Evolutionary conservation across 805 yeast species (phyloP).

Genomic region (Candida ficus): DNA sequence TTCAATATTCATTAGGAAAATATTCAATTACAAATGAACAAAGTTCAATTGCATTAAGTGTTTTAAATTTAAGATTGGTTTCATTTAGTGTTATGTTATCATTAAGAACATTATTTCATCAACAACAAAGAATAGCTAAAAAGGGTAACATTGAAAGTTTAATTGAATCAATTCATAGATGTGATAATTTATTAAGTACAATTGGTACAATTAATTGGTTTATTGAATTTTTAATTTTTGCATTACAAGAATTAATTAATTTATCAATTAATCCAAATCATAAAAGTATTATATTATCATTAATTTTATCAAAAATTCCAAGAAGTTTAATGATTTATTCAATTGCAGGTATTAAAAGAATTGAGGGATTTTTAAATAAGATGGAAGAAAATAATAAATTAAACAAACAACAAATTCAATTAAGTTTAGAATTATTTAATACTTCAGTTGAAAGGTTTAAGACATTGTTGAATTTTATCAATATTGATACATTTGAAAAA

Average conservation of each 20-base stretch:
- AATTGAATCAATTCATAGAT: constrained; percentile 51
- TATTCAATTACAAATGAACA: constrained; percentile 16
- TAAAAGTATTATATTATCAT: constrained; percentile 46
- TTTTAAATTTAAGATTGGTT: constrained; percentile 63
- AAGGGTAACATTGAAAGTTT: constrained; percentile 35
- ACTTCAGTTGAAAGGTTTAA: constrained; percentile 36
- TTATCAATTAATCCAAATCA: constrained; percentile 23
- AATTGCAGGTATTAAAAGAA: constrained; percentile 58
- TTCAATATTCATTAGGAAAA: constrained; percentile 64
- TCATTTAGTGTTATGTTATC: constrained; percentile 67
- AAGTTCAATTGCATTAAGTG: constrained; percentile 37
- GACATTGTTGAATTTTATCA: constrained; percentile 28
- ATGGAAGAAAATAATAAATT: constrained; percentile 16
- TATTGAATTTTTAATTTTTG: constrained; percentile 65
- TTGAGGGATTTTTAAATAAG: constrained; percentile 28
- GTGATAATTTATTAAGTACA: constrained; percentile 56
- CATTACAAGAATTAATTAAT: constrained; percentile 68
- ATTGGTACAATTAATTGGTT: constrained; percentile 87
- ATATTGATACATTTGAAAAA: constrained; percentile 51
- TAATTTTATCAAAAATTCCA: constrained; percentile 65
- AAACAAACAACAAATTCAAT: constrained; percentile 25
- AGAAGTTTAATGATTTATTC: constrained; percentile 62
- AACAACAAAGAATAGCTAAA: constrained; percentile 54
- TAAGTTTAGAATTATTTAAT: constrained; percentile 52
- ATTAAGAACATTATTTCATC: constrained; percentile 55